Percentiles rank a stretch among this genome's conserved stretches.
Evolutionary conservation across 768 basidiomycete species (phyloP).

Genomic region (Tulasnella sp.): DNA sequence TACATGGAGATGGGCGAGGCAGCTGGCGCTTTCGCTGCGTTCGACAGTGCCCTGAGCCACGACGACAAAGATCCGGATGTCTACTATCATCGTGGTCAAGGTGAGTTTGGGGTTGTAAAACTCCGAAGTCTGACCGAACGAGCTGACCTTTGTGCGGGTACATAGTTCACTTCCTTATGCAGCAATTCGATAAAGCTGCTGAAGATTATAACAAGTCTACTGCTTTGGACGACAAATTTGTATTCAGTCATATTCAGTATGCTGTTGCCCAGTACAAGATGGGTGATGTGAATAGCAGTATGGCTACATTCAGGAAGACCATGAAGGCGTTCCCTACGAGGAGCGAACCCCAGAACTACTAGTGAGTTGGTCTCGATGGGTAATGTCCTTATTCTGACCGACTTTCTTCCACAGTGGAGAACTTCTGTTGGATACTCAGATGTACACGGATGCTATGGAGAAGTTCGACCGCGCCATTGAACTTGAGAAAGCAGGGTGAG

Average conservation of each 20-base stretch:
- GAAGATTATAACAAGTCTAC: constrained; percentile 85
- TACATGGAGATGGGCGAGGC: constrained; percentile 91
- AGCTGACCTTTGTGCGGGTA: background rate
- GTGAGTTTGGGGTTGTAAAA: constrained; percentile 32
- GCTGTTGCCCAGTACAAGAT: constrained; percentile 96
- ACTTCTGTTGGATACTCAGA: constrained; percentile 79
- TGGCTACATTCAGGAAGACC: constrained; percentile 82
- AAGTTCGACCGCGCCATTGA: constrained; percentile 89
- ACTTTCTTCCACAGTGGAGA: constrained; percentile 54
- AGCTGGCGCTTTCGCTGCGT: constrained; percentile 72
- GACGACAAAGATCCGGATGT: constrained; percentile 85
- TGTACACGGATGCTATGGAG: constrained; percentile 77
- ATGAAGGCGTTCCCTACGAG: constrained; percentile 72
- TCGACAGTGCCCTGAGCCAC: constrained; percentile 74
- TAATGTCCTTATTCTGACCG: background rate
- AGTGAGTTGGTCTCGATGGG: constrained; percentile 40
- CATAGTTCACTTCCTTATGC: constrained; percentile 86
- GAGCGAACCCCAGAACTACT: constrained; percentile 90
- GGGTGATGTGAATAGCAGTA: constrained; percentile 60
- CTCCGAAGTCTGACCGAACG: background rate
- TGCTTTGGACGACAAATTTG: constrained; percentile 74
- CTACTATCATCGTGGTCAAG: constrained; percentile 97
- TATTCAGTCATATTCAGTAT: constrained; percentile 94
- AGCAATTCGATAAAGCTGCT: constrained; percentile 72
- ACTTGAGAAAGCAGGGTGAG: constrained; percentile 64